Conservation (phyloP, 2,329 filamentous ascomycete genomes). For the Ploettnerulaceae sp. region DNA sequence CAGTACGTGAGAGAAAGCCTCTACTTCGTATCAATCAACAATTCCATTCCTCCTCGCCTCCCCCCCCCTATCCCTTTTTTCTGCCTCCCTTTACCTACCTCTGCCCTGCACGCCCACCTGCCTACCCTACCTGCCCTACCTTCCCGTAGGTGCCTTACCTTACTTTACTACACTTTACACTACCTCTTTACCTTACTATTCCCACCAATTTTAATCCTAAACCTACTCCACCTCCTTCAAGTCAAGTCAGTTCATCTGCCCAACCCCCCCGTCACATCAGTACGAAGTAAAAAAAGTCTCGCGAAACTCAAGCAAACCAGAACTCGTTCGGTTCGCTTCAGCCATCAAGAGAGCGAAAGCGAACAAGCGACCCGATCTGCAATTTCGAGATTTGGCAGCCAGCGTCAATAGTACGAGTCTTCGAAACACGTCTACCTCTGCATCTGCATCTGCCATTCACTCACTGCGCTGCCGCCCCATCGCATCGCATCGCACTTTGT, state of each 20-base stretch:
- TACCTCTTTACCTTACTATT: background rate
- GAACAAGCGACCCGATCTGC: background rate
- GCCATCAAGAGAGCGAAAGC: conserved; percentile 5
- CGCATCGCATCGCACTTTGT: background rate
- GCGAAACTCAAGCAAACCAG: too few relatives aligned
- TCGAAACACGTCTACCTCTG: too few relatives aligned
- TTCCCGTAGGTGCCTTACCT: background rate
- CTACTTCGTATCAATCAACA: background rate
- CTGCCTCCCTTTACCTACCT: background rate
- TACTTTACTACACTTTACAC: background rate
- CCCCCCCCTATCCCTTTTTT: background rate
- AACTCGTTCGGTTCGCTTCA: conserved; percentile 8
- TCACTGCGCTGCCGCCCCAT: background rate
- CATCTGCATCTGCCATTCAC: too few relatives aligned
- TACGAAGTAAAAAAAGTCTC: too few relatives aligned
- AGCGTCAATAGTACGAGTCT: too few relatives aligned
- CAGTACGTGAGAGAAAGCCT: too few relatives aligned
- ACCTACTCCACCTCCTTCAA: too few relatives aligned
- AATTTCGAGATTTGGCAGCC: conserved; percentile 5
- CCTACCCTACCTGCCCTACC: background rate
- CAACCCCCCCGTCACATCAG: too few relatives aligned
- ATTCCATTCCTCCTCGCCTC: background rate
- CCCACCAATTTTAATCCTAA: conserved; percentile 1
- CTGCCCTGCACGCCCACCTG: background rate
- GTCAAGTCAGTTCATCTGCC: too few relatives aligned